phyloP scores from a whole-genome alignment of 768 basidiomycete genomes.

The Fomitopsis pulvina region DNA sequence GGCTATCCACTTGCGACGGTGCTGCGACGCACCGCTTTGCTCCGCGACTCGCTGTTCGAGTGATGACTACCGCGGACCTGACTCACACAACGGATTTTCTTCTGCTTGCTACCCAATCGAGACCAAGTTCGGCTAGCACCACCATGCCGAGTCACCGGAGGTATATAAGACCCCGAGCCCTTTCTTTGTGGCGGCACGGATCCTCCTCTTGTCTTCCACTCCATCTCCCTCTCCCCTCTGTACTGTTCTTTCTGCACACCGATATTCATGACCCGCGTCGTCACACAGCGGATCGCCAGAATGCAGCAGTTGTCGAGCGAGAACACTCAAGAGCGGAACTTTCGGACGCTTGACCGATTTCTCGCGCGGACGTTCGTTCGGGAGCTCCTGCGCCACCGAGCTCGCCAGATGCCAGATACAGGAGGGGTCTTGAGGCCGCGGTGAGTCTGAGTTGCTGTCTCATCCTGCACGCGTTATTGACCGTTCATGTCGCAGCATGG shows the following conservation, averaged over 20 bases:
- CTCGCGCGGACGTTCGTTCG: conserved; percentile 11
- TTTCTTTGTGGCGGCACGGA: background rate
- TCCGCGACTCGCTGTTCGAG: background rate
- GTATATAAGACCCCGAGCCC: conserved; percentile 8
- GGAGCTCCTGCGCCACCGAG: conserved; percentile 1
- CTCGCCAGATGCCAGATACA: conserved; percentile 1
- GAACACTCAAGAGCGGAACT: background rate
- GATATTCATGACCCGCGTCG: background rate
- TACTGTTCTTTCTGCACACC: background rate
- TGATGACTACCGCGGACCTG: background rate
- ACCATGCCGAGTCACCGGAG: conserved; percentile 6
- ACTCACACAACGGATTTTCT: background rate
- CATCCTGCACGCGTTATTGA: background rate
- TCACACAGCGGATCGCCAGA: conserved; percentile 4
- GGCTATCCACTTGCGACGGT: no score
- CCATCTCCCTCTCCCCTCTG: conserved; percentile 9
- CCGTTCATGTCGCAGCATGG: conserved; percentile 24
- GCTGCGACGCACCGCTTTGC: background rate
- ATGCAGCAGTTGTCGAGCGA: conserved; percentile 1
- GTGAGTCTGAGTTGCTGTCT: background rate
- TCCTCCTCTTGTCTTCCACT: background rate
- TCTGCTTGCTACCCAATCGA: background rate
- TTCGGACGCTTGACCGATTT: conserved; percentile 10
- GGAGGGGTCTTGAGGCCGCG: background rate
- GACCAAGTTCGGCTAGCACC: background rate